phyloP scores from a whole-genome alignment of 768 basidiomycete species.

The Psilocybe tampanensis region DNA sequence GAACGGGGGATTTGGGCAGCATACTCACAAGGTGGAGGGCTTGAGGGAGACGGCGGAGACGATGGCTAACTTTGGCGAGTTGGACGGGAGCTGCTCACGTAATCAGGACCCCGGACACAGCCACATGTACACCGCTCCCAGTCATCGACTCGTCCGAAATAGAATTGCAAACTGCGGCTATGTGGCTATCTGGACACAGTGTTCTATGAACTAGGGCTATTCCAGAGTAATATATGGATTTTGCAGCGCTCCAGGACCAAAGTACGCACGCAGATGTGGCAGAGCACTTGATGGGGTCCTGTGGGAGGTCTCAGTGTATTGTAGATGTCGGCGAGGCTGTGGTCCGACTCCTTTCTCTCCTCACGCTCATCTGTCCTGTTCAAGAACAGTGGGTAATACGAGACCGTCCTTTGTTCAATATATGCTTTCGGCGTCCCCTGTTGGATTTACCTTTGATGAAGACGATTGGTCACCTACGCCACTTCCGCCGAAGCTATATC shows the following conservation, averaged over 20 bases:
- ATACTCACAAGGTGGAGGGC: slow-evolving; percentile 57
- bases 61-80: slow-evolving; percentile 21
- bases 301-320: slow-evolving; percentile 8
- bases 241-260: not conserved
- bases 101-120: slow-evolving; percentile 21
- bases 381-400: slow-evolving; percentile 16
- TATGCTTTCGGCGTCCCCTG: slow-evolving; percentile 63
- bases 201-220: not conserved
- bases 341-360: slow-evolving; percentile 11
- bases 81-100: slow-evolving; percentile 28
- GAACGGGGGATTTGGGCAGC: slow-evolving; percentile 15
- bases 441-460: slow-evolving; percentile 68
- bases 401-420: slow-evolving; percentile 25
- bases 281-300: slow-evolving; percentile 16
- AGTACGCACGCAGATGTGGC: slow-evolving; percentile 10
- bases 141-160: too few species aligned
- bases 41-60: slow-evolving; percentile 52
- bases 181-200: not conserved
- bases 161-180: not conserved
- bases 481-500: slow-evolving; percentile 52
- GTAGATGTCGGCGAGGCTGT: slow-evolving; percentile 7
- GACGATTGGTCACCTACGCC: slow-evolving; percentile 67
- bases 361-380: slow-evolving; percentile 16
- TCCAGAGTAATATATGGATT: not conserved
- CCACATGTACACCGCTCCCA: too few species aligned